Base-by-base conservation (phyloP, 163 green algal genomes). In the Chloromonas sp. region DNA sequence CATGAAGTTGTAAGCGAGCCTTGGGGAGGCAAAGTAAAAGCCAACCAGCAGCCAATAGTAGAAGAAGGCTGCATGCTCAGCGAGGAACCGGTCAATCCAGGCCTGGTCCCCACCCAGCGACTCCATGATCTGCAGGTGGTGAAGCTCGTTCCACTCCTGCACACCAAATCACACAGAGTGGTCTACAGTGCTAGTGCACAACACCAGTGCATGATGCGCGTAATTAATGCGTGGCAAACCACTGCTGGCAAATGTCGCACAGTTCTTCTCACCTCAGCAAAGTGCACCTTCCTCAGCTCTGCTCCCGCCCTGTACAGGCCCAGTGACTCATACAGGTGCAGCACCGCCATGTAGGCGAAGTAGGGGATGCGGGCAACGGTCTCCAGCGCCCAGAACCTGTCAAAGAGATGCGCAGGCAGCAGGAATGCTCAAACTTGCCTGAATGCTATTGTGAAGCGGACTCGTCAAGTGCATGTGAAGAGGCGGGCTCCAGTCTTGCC, bases 271-370 rank as follows among this genome's bases (percentile, higher is more conserved):
- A 74, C 66, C 66, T 74, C 92, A 1, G 91, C 89, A 84, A 95
- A 94, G 86, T 94, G 91, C 36, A 96, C 91, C 87, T 93, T 95
- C 78, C 95, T 89, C 84, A 83, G 84, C 84, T 84, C 84, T 57
- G 89, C 87, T 66, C 94, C 95, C 0, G 91, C 90, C 0, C 95
- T 89, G 94, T 94, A 98, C 87, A 94, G 96, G 82, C 97, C 97
- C 71, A 99, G 88, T 8, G 89, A 95, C 91, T 99, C 97, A 86
- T 99, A 99, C 82, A 99, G 88, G 89, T 99, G 97, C 87, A 99
- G 92, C 88, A 99, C 96, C 86, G 93, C 97, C 82, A 98, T 96
- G 90, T 96, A 99, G 74, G 87, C 85, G 81, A 98, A 98, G 94
- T 98, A 99, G 15, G 96, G 96, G 92, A 98, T 98, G 79, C 96